Evolutionary conservation across 306 rosid genomes (phyloP).

Genomic region (Alnus rubra): DNA sequence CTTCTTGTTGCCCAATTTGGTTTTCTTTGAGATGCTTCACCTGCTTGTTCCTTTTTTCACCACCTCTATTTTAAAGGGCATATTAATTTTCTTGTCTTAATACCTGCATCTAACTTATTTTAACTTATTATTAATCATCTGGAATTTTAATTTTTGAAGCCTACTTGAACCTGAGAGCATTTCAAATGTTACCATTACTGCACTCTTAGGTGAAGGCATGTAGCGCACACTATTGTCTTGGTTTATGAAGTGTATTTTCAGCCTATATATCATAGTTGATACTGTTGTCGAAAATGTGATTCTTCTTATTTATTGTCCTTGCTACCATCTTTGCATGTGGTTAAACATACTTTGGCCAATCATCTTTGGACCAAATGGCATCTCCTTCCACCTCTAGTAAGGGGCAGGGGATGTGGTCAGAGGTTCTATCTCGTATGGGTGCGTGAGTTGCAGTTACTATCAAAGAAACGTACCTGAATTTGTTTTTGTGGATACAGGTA

Average conservation of each 20-base stretch:
- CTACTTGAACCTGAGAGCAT: background rate
- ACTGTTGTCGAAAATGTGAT: background rate
- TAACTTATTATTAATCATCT: background rate
- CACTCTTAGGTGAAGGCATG: background rate
- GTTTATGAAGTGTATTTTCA: background rate
- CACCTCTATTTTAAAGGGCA: background rate
- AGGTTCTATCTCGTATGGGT: background rate
- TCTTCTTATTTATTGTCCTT: background rate
- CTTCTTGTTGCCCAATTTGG: background rate
- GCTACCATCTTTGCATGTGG: background rate
- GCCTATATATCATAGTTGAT: background rate
- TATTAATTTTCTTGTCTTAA: background rate
- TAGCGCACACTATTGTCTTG: background rate
- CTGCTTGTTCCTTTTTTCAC: background rate
- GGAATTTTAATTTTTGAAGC: background rate
- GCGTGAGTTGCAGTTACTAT: background rate
- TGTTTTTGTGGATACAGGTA: conserved; percentile 56
- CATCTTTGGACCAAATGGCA: background rate
- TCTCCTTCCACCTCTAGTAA: background rate
- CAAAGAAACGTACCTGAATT: conserved; percentile 24
- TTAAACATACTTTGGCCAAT: background rate
- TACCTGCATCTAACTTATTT: background rate
- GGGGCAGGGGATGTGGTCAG: background rate
- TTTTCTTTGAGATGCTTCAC: background rate
- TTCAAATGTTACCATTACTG: background rate